These are phyloP conservation scores for Aspergillus ellipticus DNA, from an alignment of 495 filamentous ascomycete species.

Conservation along the genomic window DNA sequence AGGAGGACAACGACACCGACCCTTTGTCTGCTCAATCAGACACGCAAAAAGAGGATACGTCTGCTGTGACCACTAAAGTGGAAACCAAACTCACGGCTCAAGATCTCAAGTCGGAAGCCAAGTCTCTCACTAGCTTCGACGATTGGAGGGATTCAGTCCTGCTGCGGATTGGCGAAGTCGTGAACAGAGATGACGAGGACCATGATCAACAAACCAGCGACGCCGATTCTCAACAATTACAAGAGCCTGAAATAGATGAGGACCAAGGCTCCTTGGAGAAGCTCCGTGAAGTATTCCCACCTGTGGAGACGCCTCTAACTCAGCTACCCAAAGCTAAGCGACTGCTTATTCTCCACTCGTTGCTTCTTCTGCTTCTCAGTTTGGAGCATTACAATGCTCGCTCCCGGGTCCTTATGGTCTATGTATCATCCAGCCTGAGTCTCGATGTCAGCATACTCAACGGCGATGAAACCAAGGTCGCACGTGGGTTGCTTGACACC, in stretches of 20 bases:
- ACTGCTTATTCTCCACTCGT: slow-evolving; percentile 52
- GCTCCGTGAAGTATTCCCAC: slow-evolving; percentile 42
- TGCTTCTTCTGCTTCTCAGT: slow-evolving; percentile 72
- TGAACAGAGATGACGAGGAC: slow-evolving; percentile 54
- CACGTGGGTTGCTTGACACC: slow-evolving; percentile 67
- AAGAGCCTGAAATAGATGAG: slow-evolving; percentile 19
- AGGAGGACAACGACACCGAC: slow-evolving; percentile 4
- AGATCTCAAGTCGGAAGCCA: slow-evolving; percentile 33
- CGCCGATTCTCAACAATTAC: slow-evolving; percentile 11
- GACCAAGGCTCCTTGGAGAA: slow-evolving; percentile 26
- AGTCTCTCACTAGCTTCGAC: slow-evolving; percentile 54
- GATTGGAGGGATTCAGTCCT: slow-evolving; percentile 62
- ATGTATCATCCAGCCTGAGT: slow-evolving; percentile 63
- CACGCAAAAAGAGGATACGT: slow-evolving; percentile 8
- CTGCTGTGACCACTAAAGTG: neutral
- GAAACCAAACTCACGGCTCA: slow-evolving; percentile 20
- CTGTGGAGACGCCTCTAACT: slow-evolving; percentile 41
- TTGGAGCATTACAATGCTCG: slow-evolving; percentile 77
- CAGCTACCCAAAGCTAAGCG: slow-evolving; percentile 38
- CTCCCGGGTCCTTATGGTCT: slow-evolving; percentile 69
- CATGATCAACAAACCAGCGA: slow-evolving; percentile 18
- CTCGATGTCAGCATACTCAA: slow-evolving; percentile 62
- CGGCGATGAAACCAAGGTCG: slow-evolving; percentile 70
- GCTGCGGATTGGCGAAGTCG: slow-evolving; percentile 59
- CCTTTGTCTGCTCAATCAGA: neutral